Base-by-base conservation (phyloP, 352 stramenopile species). In the Phytophthora meadii region DNA sequence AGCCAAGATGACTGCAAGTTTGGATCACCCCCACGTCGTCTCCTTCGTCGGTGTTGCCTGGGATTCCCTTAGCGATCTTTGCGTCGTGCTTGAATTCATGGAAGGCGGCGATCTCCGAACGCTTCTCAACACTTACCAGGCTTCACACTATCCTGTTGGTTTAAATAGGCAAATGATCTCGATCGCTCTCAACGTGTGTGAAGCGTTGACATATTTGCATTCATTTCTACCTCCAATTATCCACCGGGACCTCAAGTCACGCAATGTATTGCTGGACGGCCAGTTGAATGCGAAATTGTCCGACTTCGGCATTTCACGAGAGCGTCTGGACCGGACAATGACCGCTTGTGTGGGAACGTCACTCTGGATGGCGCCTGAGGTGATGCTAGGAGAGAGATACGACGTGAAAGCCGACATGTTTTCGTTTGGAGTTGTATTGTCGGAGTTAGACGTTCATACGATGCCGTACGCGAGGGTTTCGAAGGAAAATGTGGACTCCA, bases 261-360 rank as follows among this genome's bases (percentile, higher is more conserved):
- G 60, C 1, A 68, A 68, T 39, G 34, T 68, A 4, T 10, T 88
- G 19, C 50, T 88, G 14, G 54, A 59, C 53, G 52, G 45, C 2
- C 51, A 72, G 4, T 58, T 87, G 61, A 54, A 87, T n/a, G 80
- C 80, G 14, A 91, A 91, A 45, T 55, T 91, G 22, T 87, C 76
- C 19, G 82, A 91, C 59, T 90, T 92, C 74, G 81, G 81, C 1
- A 73, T 88, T 17, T 85, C 76, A 1, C 76, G 78, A 3, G 74
- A 86, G 40, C 66, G 69, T 14, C 53, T 77, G 32, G 73, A 82
- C 24, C 76, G 74, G 1, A 61, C 59, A 2, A 68, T 68, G 59
- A 68, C 59, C 3, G 59, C 59, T 5, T 47, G 59, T 19, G 48
- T 66, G 0, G 57, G 48, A 1, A 59, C 58, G 5, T 60, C 40